Conservation (phyloP, 495 filamentous ascomycete genomes). For the Penicillium simplicissimum region DNA sequence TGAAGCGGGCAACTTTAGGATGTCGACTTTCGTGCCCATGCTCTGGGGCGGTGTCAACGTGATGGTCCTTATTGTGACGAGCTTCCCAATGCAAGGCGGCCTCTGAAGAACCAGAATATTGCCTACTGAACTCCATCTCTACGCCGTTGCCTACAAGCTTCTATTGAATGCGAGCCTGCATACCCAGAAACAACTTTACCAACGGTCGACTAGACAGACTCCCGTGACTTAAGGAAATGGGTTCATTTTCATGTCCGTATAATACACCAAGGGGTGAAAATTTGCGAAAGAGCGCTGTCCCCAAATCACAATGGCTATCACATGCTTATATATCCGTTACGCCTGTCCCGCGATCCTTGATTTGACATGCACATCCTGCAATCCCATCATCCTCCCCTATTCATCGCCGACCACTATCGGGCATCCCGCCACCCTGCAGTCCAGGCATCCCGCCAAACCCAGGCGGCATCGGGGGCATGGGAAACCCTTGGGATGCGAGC, state of each 20-base stretch:
- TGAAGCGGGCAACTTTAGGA: conserved; percentile 80
- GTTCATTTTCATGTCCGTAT: conserved; percentile 17
- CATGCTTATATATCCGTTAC: conserved; percentile 30
- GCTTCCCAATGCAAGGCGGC: conserved; percentile 94
- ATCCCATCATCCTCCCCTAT: neutral
- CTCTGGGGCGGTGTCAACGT: conserved; percentile 92
- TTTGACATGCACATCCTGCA: conserved; percentile 20
- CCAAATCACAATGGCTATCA: conserved; percentile 17
- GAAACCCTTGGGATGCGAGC: conserved; percentile 43
- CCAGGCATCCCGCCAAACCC: conserved; percentile 47
- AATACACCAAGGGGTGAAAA: conserved; percentile 29
- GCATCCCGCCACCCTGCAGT: conserved; percentile 39
- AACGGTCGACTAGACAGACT: neutral
- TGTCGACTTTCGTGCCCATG: conserved; percentile 98
- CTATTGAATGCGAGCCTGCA: neutral
- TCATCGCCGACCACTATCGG: conserved; percentile 40
- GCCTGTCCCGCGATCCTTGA: conserved; percentile 22
- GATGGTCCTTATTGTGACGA: conserved; percentile 84
- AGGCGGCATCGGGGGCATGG: conserved; percentile 40
- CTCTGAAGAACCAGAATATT: conserved; percentile 54
- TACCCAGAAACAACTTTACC: neutral
- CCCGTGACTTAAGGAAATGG: too few relatives aligned
- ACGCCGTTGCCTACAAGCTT: neutral
- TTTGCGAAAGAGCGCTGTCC: conserved; percentile 25
- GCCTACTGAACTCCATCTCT: neutral